Evolutionary conservation across 164 flowering plant genomes (phyloP).

Genomic region (Litsea cubeba): DNA sequence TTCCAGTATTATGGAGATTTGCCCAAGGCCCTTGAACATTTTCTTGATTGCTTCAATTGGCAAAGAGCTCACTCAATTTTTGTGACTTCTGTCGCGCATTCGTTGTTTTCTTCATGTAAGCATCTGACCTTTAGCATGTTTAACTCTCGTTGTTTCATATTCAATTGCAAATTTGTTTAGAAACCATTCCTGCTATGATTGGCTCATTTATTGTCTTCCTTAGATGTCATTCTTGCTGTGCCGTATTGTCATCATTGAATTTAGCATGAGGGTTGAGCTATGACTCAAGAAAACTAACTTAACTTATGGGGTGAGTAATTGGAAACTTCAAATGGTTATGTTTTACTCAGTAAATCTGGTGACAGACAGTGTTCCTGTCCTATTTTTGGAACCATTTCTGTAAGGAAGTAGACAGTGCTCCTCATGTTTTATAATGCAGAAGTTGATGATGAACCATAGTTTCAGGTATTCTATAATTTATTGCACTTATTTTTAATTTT

Average conservation of each 20-base stretch:
- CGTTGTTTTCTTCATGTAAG: slow-evolving; percentile 72
- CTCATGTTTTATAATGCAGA: too few relatives aligned
- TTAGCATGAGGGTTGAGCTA: too few relatives aligned
- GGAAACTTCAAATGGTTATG: too few relatives aligned
- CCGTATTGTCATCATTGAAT: background rate
- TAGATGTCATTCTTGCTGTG: background rate
- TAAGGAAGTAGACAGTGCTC: too few relatives aligned
- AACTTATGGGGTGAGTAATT: too few relatives aligned
- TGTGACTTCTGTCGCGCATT: slow-evolving; percentile 73
- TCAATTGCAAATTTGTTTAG: background rate
- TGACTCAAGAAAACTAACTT: too few relatives aligned
- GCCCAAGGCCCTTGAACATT: slow-evolving; percentile 71
- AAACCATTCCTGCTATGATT: background rate
- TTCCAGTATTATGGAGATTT: slow-evolving; percentile 57
- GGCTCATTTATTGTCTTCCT: background rate
- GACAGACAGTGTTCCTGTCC: too few relatives aligned
- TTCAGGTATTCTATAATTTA: too few relatives aligned
- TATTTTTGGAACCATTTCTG: too few relatives aligned
- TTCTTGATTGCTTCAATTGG: slow-evolving; percentile 73
- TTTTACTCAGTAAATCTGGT: too few relatives aligned
- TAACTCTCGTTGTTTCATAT: background rate
- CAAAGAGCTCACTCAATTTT: slow-evolving; percentile 87
- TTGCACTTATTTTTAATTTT: too few relatives aligned
- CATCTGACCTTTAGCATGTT: background rate
- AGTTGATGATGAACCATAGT: too few relatives aligned